Evolutionary conservation across 2,329 filamentous ascomycete species (phyloP).

Genomic region (Xylariaceae sp.): DNA sequence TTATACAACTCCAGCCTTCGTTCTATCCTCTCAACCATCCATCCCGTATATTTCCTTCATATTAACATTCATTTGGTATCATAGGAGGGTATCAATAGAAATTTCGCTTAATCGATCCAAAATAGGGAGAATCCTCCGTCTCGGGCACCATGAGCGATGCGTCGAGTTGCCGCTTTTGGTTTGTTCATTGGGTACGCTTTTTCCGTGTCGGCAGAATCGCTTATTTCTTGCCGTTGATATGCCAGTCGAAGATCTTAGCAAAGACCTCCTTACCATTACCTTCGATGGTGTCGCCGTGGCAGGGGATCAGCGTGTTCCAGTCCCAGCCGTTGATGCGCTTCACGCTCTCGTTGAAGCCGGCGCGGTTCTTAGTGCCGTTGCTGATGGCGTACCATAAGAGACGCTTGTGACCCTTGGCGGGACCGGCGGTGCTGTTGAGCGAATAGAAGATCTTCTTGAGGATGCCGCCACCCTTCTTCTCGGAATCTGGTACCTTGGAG

Average conservation of each 20-base stretch:
- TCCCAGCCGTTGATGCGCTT: constrained; percentile 72
- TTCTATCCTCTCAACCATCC: neutral
- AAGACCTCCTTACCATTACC: constrained; percentile 69
- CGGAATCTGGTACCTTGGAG: constrained; percentile 50
- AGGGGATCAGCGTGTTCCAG: constrained; percentile 80
- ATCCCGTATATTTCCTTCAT: constrained; percentile 6
- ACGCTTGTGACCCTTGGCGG: constrained; percentile 71
- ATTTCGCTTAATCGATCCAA: neutral
- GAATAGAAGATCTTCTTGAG: constrained; percentile 44
- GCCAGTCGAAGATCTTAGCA: constrained; percentile 76
- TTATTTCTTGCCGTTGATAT: constrained; percentile 51
- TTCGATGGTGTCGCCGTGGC: constrained; percentile 88
- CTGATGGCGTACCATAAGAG: constrained; percentile 75
- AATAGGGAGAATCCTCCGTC: no score
- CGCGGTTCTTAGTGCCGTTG: constrained; percentile 50
- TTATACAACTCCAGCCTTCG: constrained; percentile 9
- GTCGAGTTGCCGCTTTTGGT: neutral
- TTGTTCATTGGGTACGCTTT: neutral
- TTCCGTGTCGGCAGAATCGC: neutral
- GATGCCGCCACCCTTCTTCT: constrained; percentile 37
- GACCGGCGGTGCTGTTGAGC: constrained; percentile 59
- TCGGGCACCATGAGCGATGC: neutral
- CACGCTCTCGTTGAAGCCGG: constrained; percentile 66
- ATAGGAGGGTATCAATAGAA: constrained; percentile 16
- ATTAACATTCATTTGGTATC: constrained; percentile 13